Evolutionary conservation across 2,329 filamentous ascomycete genomes (phyloP), one percentile per base, ranked within the genome.

Genomic region (Diaporthe capsici): DNA sequence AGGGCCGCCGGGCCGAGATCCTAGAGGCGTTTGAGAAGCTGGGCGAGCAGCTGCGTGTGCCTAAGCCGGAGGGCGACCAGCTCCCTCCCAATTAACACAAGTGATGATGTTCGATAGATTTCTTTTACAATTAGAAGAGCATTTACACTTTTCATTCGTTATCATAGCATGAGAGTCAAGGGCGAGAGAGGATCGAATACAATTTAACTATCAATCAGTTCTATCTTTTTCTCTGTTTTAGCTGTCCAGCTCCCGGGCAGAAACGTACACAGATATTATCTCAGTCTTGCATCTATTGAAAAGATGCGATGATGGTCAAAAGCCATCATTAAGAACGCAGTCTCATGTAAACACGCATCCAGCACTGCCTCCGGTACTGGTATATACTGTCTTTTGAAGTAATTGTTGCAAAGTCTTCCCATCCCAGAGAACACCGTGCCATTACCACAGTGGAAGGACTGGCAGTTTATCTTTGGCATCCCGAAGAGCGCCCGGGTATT

Each of bases 21-120:
- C 57, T 75, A 25, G 58, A 72, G 73, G 73, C 73, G 12, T 75
- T 71, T 15, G 57, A 37, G 47, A 58, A 47, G 37, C 37, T 75
- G 67, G 42, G 42, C 9, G 63, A 49, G 15, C 28, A 55, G 67
- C 22, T 75, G 73, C 47, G 57, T 31, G 63, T 22, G 7, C 65
- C 65, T 25, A 34, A 47, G 51, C 28, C 55, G 6, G 70, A 61
- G 70, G 70, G 51, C 4, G 55, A 57, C 10, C 53, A 60, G 42
- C 37, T 60, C 1, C 53, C 55, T 22, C 37, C 37, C 17, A 72
- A 31, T 12, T 22, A 47, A 25, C 13, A 39, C 13, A 13, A 42
- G 28, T 20, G 12, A 20, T 17, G 37, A 22, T 10, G 34, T 13
- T 9, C 9, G n/a, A 25, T 6, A 28, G 13, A 13, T 28, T 53